Conservation (phyloP, 495 filamentous ascomycete genomes). For the Annulohypoxylon moriforme region DNA sequence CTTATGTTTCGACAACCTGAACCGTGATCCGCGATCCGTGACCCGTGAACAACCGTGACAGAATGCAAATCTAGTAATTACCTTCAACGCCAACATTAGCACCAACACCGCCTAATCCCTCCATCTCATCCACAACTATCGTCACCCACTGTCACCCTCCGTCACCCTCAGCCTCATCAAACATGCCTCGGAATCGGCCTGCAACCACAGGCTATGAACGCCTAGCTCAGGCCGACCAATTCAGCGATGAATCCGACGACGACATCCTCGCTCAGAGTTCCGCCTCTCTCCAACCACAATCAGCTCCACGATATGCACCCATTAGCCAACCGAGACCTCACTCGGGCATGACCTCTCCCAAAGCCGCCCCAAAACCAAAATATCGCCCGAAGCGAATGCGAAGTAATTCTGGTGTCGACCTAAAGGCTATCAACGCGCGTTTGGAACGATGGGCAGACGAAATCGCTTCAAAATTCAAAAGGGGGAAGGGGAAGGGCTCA, state of each 20-base stretch:
- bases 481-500: conserved; percentile 78
- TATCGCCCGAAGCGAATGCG: conserved; percentile 68
- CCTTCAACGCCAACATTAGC: background rate
- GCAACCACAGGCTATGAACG: conserved; percentile 91
- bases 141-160: background rate
- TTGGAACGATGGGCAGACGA: conserved; percentile 98
- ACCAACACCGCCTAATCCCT: background rate
- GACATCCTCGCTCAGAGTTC: conserved; percentile 66
- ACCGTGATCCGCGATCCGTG: background rate
- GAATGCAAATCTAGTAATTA: conserved; percentile 37
- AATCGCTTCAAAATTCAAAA: conserved; percentile 97
- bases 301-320: conserved; percentile 76
- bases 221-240: conserved; percentile 89
- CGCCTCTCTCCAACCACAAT: conserved; percentile 68
- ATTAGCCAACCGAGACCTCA: conserved; percentile 69
- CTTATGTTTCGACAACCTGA: background rate
- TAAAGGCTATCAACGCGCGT: conserved; percentile 98
- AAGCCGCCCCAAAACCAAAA: conserved; percentile 52
- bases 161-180: background rate
- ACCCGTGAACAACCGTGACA: conserved; percentile 4
- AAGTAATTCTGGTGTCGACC: conserved; percentile 91
- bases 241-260: conserved; percentile 79
- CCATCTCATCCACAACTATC: background rate
- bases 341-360: conserved; percentile 69
- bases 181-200: conserved; percentile 65